phyloP scores from a whole-genome alignment of 371 early-diverging fungal genomes.

The Funneliformis caledonium region DNA sequence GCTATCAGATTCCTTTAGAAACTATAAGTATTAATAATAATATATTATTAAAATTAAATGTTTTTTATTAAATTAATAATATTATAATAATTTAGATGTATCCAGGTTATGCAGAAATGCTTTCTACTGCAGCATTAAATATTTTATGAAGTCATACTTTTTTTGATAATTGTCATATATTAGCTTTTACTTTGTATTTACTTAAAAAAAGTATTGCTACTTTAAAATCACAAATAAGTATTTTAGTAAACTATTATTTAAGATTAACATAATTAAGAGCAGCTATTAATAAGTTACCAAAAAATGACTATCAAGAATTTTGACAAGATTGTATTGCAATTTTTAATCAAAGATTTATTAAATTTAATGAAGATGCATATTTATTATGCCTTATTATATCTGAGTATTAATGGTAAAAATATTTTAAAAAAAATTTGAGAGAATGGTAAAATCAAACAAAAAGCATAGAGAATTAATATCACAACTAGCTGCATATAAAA shows the following conservation, averaged over 20 bases:
- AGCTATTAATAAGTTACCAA: constrained; percentile 1
- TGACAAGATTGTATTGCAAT: neutral
- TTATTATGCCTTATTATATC: neutral
- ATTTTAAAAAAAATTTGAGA: neutral
- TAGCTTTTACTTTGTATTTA: constrained; percentile 2
- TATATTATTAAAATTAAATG: too few species aligned
- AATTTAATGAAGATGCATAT: constrained; percentile 20
- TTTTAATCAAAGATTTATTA: neutral
- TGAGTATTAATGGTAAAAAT: neutral
- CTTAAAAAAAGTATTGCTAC: constrained; percentile 6
- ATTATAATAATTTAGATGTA: too few species aligned
- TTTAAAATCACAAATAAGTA: constrained; percentile 4
- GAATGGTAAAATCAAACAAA: too few species aligned
- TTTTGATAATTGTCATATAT: neutral
- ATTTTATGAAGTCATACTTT: too few species aligned
- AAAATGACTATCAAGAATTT: neutral
- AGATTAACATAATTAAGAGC: neutral
- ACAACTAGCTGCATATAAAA: too few species aligned
- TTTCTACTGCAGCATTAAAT: too few species aligned
- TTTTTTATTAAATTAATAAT: too few species aligned
- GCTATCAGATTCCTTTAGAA: too few species aligned
- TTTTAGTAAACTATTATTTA: neutral
- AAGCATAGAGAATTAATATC: too few species aligned
- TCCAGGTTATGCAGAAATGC: too few species aligned
- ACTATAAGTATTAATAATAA: too few species aligned